Percentiles rank a stretch among this genome's conserved stretches.
Conservation (phyloP, 2,329 filamentous ascomycete species). For the Leptoxyphium fumago region DNA sequence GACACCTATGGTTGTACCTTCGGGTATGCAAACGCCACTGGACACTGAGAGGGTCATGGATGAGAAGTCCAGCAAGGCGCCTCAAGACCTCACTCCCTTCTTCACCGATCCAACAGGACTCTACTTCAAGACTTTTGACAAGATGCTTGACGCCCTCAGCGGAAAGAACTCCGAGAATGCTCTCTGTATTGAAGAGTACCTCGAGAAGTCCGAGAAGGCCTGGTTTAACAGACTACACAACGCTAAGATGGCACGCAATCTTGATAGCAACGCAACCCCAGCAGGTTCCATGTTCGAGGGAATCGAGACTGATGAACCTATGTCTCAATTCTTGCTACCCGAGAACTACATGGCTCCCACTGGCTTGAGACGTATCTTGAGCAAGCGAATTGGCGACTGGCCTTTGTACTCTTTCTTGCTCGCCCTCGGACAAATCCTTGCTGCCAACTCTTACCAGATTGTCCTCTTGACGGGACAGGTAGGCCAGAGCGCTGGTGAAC, state of each 20-base stretch:
- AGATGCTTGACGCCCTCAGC: constrained; percentile 39
- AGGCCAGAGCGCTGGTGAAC: constrained; percentile 42
- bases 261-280: constrained; percentile 17
- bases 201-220: constrained; percentile 50
- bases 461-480: constrained; percentile 50
- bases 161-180: constrained; percentile 43
- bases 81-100: constrained; percentile 52
- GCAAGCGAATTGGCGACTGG: constrained; percentile 47
- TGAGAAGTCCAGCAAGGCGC: constrained; percentile 45
- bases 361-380: constrained; percentile 40
- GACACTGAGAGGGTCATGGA: constrained; percentile 44
- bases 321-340: constrained; percentile 41
- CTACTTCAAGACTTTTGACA: constrained; percentile 44
- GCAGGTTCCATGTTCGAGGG: constrained; percentile 28
- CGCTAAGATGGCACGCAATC: constrained; percentile 39
- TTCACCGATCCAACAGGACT: constrained; percentile 51
- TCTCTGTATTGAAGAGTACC: constrained; percentile 50
- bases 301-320: constrained; percentile 23
- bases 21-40: constrained; percentile 22
- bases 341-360: constrained; percentile 42
- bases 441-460: constrained; percentile 53
- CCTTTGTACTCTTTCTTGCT: constrained; percentile 48
- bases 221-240: constrained; percentile 48
- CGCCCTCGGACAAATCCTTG: constrained; percentile 47
- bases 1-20: constrained; percentile 5